Conservation (phyloP, 2,329 filamentous ascomycete species). For the Hypoxylon sp. region DNA sequence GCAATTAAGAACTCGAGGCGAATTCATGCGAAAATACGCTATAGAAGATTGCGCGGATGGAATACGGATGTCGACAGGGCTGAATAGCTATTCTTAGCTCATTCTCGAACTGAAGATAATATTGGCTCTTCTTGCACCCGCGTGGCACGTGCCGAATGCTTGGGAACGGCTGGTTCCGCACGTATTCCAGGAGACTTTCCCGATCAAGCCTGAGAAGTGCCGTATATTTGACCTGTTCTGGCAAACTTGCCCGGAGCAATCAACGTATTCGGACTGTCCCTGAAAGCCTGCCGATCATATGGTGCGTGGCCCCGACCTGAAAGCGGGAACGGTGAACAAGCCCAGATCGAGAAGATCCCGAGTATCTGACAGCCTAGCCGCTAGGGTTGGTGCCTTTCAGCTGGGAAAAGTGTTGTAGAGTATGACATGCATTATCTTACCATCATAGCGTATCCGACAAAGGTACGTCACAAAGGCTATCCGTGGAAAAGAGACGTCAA, state of each 20-base stretch:
- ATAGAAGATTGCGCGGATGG: conserved; percentile 7
- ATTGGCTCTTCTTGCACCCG: conserved; percentile 2
- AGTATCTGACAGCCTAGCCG: conserved; percentile 19
- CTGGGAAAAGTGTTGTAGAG: conserved; percentile 12
- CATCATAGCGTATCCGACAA: conserved; percentile 12
- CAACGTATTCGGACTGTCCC: conserved; percentile 37
- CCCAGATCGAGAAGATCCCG: conserved; percentile 41
- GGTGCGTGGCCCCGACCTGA: conserved; percentile 33
- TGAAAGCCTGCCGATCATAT: conserved; percentile 37
- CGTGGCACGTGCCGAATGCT: conserved; percentile 33
- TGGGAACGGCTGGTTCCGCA: conserved; percentile 35
- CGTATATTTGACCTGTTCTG: conserved; percentile 32
- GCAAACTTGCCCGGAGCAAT: conserved; percentile 35
- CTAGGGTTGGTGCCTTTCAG: conserved; percentile 20
- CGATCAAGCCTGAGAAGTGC: conserved; percentile 29
- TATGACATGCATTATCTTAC: conserved; percentile 7
- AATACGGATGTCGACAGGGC: conserved; percentile 33
- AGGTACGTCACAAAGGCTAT: conserved; percentile 17
- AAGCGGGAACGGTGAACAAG: conserved; percentile 44
- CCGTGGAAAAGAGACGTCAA: conserved; percentile 16
- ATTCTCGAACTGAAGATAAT: not conserved
- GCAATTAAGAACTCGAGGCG: conserved; percentile 3
- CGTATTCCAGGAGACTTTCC: conserved; percentile 26
- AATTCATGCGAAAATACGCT: conserved; percentile 21
- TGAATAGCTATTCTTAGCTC: conserved; percentile 31